Conservation (phyloP, 2,329 filamentous ascomycete genomes). For the Colletotrichum musae region DNA sequence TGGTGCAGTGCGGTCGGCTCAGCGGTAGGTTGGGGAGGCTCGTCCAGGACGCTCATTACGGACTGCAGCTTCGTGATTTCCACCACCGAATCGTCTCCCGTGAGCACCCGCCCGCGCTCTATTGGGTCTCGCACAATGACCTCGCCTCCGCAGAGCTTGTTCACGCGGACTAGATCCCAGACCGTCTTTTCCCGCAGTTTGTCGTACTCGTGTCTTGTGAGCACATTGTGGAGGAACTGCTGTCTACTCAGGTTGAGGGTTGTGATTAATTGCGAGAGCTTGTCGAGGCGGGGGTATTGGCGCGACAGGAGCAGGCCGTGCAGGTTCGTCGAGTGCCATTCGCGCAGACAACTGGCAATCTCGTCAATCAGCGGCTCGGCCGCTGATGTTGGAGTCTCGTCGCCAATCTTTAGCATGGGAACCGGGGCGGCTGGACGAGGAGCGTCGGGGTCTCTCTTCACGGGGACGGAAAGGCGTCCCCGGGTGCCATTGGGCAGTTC, state of each 20-base stretch:
- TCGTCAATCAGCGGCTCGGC: conserved; percentile 96
- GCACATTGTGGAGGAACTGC: conserved; percentile 93
- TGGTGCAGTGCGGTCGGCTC: conserved; percentile 85
- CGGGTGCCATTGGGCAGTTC: conserved; percentile 57
- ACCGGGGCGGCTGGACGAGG: conserved; percentile 91
- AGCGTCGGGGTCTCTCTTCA: conserved; percentile 74
- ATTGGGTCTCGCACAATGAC: conserved; percentile 94
- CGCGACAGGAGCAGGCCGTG: conserved; percentile 90
- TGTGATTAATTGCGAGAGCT: conserved; percentile 84
- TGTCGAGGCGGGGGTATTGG: conserved; percentile 85
- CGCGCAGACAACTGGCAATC: conserved; percentile 94
- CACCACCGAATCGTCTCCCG: conserved; percentile 92
- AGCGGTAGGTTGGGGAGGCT: conserved; percentile 77
- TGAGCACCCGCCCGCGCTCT: conserved; percentile 87
- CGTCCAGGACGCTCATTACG: conserved; percentile 93
- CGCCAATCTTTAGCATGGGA: conserved; percentile 96
- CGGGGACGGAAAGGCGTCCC: conserved; percentile 61
- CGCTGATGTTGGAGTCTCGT: conserved; percentile 91
- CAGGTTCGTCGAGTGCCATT: conserved; percentile 98
- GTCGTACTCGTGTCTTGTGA: conserved; percentile 89
- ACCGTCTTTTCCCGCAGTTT: conserved; percentile 88
- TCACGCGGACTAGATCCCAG: conserved; percentile 94
- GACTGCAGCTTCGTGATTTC: conserved; percentile 93
- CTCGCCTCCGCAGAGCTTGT: conserved; percentile 93
- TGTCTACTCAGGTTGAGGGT: conserved; percentile 88